Evolutionary conservation across 768 basidiomycete species (phyloP).

Genomic region (Trametes sanguinea): DNA sequence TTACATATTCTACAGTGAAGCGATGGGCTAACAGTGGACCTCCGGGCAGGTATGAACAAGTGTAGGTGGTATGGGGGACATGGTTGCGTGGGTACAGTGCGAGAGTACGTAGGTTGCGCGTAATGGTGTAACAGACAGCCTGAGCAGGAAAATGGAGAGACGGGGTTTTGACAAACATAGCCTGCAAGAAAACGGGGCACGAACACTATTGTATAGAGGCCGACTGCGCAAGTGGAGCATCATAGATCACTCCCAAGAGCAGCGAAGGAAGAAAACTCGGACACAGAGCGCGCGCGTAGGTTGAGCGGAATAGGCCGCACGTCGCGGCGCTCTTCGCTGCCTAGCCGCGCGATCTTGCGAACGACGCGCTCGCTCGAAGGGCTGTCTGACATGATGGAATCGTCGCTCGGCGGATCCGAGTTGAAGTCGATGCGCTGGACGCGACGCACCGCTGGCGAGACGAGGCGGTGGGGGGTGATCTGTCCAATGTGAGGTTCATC

Average conservation of each 20-base stretch:
- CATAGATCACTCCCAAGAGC: slow-evolving; percentile 15
- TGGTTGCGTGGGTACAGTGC: not conserved
- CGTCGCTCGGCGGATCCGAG: slow-evolving; percentile 46
- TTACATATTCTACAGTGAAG: not conserved
- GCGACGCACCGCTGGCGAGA: slow-evolving; percentile 58
- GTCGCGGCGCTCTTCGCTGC: not conserved
- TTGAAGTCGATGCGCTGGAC: slow-evolving; percentile 26
- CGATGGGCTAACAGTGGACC: not conserved
- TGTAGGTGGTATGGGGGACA: not conserved
- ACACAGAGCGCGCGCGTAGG: slow-evolving; percentile 16
- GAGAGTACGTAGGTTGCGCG: not conserved
- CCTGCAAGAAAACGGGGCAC: not conserved
- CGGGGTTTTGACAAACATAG: not conserved
- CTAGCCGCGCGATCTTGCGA: slow-evolving; percentile 22
- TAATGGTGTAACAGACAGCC: not conserved
- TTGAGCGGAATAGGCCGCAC: slow-evolving; percentile 10
- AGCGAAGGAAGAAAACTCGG: slow-evolving; percentile 14
- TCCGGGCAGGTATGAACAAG: not conserved
- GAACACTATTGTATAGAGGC: not conserved
- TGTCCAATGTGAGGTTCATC: slow-evolving; percentile 66
- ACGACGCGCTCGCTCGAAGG: slow-evolving; percentile 45
- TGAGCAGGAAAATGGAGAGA: not conserved
- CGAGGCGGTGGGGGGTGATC: slow-evolving; percentile 68
- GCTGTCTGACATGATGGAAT: slow-evolving; percentile 45
- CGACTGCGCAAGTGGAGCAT: slow-evolving; percentile 14